Evolutionary conservation across 495 filamentous ascomycete species (phyloP).

Genomic region (Filosporella fistucella): DNA sequence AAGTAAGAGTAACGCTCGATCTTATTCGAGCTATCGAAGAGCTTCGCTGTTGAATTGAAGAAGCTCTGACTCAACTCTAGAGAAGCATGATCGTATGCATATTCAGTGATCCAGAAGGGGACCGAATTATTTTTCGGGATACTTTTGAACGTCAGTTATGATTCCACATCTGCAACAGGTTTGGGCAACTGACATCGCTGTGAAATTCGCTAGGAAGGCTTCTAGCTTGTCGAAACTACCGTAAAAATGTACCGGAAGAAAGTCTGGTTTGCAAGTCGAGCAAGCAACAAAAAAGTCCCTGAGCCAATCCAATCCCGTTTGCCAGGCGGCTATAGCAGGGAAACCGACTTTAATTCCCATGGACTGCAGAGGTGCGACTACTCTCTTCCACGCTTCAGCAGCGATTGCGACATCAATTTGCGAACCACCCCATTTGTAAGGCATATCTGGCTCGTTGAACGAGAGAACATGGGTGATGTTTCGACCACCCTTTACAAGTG

Average conservation of each 20-base stretch:
- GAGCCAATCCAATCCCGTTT: constrained; percentile 56
- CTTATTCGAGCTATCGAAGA: constrained; percentile 52
- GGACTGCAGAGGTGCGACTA: constrained; percentile 57
- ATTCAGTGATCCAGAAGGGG: constrained; percentile 73
- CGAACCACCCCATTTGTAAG: constrained; percentile 45
- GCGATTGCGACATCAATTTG: constrained; percentile 47
- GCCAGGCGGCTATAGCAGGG: constrained; percentile 48
- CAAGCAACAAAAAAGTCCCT: constrained; percentile 51
- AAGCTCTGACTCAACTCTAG: constrained; percentile 54
- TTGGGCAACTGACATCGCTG: too few relatives aligned
- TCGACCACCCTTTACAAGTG: constrained; percentile 41
- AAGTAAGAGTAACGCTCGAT: constrained; percentile 66
- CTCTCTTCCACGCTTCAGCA: constrained; percentile 56
- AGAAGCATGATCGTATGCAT: constrained; percentile 31
- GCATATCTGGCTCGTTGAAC: constrained; percentile 71
- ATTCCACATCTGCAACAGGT: too few relatives aligned
- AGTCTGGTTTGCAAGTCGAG: constrained; percentile 56
- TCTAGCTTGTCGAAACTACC: constrained; percentile 54
- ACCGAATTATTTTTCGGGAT: too few relatives aligned
- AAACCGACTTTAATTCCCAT: constrained; percentile 49
- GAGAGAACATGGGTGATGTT: constrained; percentile 58
- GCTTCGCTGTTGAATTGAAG: constrained; percentile 57
- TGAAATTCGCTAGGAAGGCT: too few relatives aligned
- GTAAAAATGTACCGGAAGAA: constrained; percentile 72
- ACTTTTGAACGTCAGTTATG: too few relatives aligned